A percentile compares a stretch with the other conserved stretches of the same genome.
phyloP scores from a whole-genome alignment of 352 stramenopile species.

The Globisporangium takayamanum region DNA sequence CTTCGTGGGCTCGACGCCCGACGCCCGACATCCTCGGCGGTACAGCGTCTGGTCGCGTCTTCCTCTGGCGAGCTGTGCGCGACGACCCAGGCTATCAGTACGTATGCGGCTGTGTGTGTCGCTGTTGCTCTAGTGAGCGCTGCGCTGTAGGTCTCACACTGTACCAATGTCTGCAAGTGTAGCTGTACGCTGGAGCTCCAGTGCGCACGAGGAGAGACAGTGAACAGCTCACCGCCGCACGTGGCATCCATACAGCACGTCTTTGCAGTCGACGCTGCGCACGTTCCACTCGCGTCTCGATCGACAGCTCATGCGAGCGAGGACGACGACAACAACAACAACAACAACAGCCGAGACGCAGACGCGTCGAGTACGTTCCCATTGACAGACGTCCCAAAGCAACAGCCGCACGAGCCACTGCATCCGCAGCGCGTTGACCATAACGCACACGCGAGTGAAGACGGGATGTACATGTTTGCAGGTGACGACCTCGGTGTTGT shows the following conservation, averaged over 20 bases:
- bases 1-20: constrained; percentile 35
- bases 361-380: constrained; percentile 6
- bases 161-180: background rate
- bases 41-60: constrained; percentile 34
- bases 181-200: constrained; percentile 11
- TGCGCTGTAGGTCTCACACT: background rate
- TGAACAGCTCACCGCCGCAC: background rate
- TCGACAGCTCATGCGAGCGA: background rate
- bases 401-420: constrained; percentile 13
- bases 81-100: constrained; percentile 14
- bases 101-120: background rate
- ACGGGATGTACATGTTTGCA: constrained; percentile 32
- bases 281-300: background rate
- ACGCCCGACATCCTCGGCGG: constrained; percentile 44
- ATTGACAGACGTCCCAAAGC: constrained; percentile 4
- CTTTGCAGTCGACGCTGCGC: background rate
- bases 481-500: constrained; percentile 41
- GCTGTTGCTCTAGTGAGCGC: background rate
- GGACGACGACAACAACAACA: background rate
- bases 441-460: constrained; percentile 8
- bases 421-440: background rate
- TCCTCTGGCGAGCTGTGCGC: constrained; percentile 29
- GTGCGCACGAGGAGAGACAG: background rate
- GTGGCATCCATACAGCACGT: constrained; percentile 7
- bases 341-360: background rate